A percentile compares a stretch with the other conserved stretches of the same genome.
These are phyloP conservation scores for Agrocybe praecox DNA, from an alignment of 768 basidiomycete species.

Conservation along the genomic window DNA sequence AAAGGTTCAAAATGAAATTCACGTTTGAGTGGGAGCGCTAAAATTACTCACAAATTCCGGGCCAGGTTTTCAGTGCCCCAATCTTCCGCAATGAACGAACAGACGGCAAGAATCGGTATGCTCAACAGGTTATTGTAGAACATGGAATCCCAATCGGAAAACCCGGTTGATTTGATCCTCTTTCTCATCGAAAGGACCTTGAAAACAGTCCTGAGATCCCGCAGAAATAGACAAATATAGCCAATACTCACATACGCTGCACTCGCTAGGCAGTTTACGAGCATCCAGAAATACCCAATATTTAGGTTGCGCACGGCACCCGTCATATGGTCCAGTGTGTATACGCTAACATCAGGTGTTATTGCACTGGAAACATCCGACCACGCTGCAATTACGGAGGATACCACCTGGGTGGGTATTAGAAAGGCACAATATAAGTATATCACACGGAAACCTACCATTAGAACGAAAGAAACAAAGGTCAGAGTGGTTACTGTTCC, in stretches of 20 bases:
- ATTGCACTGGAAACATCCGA: constrained; percentile 65
- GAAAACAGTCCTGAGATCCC: neutral
- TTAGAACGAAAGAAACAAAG: constrained; percentile 86
- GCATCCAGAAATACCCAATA: constrained; percentile 96
- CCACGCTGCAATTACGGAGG: constrained; percentile 98
- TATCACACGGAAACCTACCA: constrained; percentile 54
- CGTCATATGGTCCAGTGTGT: constrained; percentile 41
- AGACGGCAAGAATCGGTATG: constrained; percentile 84
- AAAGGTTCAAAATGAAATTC: constrained; percentile 1
- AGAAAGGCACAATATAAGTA: neutral
- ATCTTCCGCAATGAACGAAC: constrained; percentile 85
- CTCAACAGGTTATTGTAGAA: constrained; percentile 97
- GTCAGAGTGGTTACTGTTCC: constrained; percentile 87
- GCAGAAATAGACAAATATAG: neutral
- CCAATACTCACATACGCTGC: constrained; percentile 78
- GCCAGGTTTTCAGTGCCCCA: constrained; percentile 81
- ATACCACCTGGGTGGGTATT: constrained; percentile 63
- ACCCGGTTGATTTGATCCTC: constrained; percentile 91
- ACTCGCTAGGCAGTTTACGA: constrained; percentile 86
- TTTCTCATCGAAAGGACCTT: constrained; percentile 97
- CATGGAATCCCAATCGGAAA: constrained; percentile 99
- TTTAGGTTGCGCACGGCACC: constrained; percentile 56
- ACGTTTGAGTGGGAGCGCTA: neutral
- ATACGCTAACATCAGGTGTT: constrained; percentile 34
- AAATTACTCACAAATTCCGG: constrained; percentile 80